Conservation (phyloP, 139 green algal genomes). For the Chlamydomonas sp. region DNA sequence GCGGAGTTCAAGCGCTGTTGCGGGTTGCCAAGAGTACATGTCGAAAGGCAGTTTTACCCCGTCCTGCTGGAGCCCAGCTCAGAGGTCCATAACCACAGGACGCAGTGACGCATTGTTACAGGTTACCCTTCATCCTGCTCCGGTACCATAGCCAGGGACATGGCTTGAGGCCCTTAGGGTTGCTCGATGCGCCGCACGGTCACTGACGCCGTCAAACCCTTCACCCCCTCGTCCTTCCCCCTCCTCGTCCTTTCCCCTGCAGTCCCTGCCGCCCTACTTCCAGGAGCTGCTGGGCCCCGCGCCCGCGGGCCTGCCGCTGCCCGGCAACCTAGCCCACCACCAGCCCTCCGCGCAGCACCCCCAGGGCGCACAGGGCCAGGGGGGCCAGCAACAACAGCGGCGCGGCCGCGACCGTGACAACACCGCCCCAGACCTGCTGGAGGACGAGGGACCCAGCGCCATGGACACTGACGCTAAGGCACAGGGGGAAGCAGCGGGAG, state of each 20-base stretch:
- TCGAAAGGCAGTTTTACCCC: no score
- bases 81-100: no score
- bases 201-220: no score
- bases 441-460: background rate
- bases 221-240: background rate
- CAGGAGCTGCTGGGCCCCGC: conserved; percentile 66
- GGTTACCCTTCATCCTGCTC: no score
- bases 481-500: background rate
- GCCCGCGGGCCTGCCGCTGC: conserved; percentile 54
- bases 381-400: conserved; percentile 18
- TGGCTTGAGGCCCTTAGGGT: no score
- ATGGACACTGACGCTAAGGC: background rate
- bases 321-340: conserved; percentile 2
- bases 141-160: no score
- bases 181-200: background rate
- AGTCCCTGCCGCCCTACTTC: conserved; percentile 66
- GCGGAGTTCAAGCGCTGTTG: no score
- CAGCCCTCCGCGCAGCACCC: background rate
- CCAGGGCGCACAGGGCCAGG: background rate
- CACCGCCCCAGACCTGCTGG: conserved; percentile 12
- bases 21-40: no score
- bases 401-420: background rate
- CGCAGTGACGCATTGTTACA: no score
- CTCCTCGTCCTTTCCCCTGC: background rate
- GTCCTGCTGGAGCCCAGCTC: no score